Conservation (phyloP, 306 rosid species). For the Luffa acutangula region DNA sequence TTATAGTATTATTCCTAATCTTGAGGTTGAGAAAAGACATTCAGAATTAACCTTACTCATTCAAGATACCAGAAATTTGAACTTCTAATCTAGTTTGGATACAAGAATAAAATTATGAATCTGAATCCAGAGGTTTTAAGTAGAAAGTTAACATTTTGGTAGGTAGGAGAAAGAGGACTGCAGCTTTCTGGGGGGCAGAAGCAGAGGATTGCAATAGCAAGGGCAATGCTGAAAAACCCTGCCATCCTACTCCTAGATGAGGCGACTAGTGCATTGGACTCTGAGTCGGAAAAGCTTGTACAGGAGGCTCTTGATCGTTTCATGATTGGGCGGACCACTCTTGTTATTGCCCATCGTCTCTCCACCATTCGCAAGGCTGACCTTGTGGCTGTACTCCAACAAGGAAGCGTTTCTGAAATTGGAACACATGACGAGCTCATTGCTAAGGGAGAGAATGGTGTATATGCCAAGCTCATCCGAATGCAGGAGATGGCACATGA, state of each 20-base stretch:
- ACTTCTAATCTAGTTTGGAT: background rate
- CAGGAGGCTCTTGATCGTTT: conserved; percentile 98
- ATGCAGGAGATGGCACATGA: conserved; percentile 93
- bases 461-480: conserved; percentile 81
- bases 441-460: conserved; percentile 80
- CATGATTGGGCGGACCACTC: conserved; percentile 94
- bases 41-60: background rate
- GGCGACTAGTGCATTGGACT: conserved; percentile 98
- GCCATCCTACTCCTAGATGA: conserved; percentile 90
- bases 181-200: conserved; percentile 99
- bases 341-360: conserved; percentile 87
- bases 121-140: conserved; percentile 1
- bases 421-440: conserved; percentile 94
- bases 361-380: conserved; percentile 93
- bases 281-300: conserved; percentile 92
- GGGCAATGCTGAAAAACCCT: conserved; percentile 98
- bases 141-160: conserved; percentile 24
- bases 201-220: conserved; percentile 96
- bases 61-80: background rate
- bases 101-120: background rate
- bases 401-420: conserved; percentile 77
- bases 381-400: conserved; percentile 78
- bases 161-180: conserved; percentile 97
- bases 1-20: background rate
- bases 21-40: background rate